Base-by-base conservation (phyloP, 1,284 basidiomycete genomes). In the Neolentinus lepideus region DNA sequence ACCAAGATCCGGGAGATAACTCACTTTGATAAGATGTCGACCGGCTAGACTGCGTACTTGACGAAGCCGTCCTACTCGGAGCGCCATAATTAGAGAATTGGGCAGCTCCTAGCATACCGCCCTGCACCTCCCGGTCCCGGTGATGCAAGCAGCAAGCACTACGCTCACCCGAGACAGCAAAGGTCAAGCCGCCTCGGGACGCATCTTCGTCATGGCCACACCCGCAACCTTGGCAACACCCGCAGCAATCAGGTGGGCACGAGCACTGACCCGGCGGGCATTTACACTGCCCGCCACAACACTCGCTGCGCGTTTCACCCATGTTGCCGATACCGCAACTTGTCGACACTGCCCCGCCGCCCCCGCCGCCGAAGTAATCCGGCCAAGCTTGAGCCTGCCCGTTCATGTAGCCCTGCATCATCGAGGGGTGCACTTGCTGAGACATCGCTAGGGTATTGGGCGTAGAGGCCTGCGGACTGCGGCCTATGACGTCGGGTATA, bases 261-360 rank as follows among this genome's bases (percentile, higher is more conserved):
- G 63, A 52, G 58, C 73, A 73, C n/a, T 69, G 56, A 9, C 72
- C 69, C 0, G 54, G 53, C 0, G 66, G 58, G 53, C 76, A 77
- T 36, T 62, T 61, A 61, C 75, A 76, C 25, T 62, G 68, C 38
- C 67, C 66, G 29, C 56, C 60, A 52, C 67, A 69, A 27, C 65
- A 64, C 19, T 66, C 62, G 6, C 10, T 50, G 16, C 14, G 16
- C 9, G 16, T 12, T 25, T 50, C 47, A n/a, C 19, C 22, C 6
- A 50, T 25, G n/a, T 12, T 27, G 67, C 66, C 52, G 62, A 55
- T 48, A 62, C 56, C 27, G 58, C 54, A 16, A 29, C 36, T 35
- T 38, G 29, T 54, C 47, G 24, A 50, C 47, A 8, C 10, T 12
- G 47, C 24, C 16, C 4, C 10, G 6, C 6, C 4, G 24, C 24